Conservation (phyloP, 202 grass and related monocot species). For the Schoenoplectus triqueter region DNA sequence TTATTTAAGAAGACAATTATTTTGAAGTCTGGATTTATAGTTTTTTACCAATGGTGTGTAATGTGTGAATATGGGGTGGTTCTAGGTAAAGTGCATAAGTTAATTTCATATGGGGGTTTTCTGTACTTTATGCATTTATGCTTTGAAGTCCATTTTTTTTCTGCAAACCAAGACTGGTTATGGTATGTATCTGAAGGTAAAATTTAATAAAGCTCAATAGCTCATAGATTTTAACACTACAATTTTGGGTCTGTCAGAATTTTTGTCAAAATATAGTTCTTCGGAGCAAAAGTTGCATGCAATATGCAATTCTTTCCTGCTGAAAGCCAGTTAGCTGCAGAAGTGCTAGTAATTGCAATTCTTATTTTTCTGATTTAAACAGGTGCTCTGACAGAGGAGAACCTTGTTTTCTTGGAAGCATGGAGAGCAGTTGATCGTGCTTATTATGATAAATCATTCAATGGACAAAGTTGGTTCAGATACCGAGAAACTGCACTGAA, state of each 20-base stretch:
- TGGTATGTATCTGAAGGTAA: neutral
- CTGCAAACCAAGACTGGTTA: neutral
- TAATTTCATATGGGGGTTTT: neutral
- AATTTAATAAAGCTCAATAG: neutral
- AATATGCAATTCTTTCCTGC: neutral
- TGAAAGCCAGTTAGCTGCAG: neutral
- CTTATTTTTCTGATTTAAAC: conserved; percentile 41
- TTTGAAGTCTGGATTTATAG: neutral
- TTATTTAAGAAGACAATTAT: neutral
- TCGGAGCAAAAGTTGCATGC: neutral
- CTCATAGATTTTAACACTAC: neutral
- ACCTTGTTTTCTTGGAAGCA: conserved; percentile 93
- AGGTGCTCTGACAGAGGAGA: conserved; percentile 86
- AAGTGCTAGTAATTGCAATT: neutral
- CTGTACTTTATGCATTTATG: neutral
- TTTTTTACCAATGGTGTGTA: too few relatives aligned
- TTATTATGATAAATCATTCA: conserved; percentile 95
- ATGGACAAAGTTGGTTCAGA: conserved; percentile 92
- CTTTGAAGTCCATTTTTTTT: neutral
- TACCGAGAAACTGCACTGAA: conserved; percentile 83
- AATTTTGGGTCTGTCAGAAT: neutral
- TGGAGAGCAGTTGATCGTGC: conserved; percentile 89
- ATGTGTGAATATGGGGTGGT: too few relatives aligned
- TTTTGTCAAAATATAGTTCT: neutral
- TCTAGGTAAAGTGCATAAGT: too few relatives aligned